Percentiles rank a stretch among this genome's conserved stretches.
phyloP scores from a whole-genome alignment of 1,284 basidiomycete species.

The Trichosporon inkin region DNA sequence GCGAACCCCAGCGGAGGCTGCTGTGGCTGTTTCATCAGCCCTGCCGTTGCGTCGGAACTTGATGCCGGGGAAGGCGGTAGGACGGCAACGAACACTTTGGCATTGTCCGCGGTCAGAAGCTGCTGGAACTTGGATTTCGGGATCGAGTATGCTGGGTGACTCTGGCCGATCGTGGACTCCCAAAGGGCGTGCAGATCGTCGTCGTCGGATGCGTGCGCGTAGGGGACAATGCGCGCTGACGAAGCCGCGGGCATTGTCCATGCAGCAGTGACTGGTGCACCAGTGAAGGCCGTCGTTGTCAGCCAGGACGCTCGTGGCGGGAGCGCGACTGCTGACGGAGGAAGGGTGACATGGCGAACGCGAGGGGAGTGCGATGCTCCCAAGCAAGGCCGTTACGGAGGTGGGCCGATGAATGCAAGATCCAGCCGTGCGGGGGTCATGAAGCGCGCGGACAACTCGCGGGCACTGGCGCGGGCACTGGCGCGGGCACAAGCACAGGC shows the following conservation, averaged over 20 bases:
- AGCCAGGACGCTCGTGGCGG: too few species aligned
- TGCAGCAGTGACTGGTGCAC: too few species aligned
- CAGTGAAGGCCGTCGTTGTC: too few species aligned
- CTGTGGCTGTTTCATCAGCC: neutral
- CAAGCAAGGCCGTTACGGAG: too few species aligned
- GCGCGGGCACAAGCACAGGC: neutral
- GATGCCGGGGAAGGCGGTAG: neutral
- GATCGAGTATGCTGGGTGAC: constrained; percentile 18
- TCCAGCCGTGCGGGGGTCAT: too few species aligned
- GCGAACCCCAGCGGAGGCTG: constrained; percentile 17
- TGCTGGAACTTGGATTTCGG: constrained; percentile 16
- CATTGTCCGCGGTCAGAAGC: constrained; percentile 15
- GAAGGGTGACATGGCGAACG: too few species aligned
- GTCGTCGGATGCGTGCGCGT: neutral
- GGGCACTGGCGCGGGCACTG: too few species aligned
- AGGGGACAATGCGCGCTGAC: neutral
- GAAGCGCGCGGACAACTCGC: too few species aligned
- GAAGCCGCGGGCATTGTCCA: neutral
- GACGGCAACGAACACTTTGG: constrained; percentile 17
- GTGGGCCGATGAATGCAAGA: too few species aligned
- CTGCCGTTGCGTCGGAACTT: neutral
- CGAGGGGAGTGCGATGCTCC: too few species aligned
- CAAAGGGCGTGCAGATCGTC: constrained; percentile 17
- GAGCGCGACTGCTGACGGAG: too few species aligned
- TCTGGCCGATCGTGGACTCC: neutral